Conservation (phyloP, 768 basidiomycete species). For the Polyporus arcularius region DNA sequence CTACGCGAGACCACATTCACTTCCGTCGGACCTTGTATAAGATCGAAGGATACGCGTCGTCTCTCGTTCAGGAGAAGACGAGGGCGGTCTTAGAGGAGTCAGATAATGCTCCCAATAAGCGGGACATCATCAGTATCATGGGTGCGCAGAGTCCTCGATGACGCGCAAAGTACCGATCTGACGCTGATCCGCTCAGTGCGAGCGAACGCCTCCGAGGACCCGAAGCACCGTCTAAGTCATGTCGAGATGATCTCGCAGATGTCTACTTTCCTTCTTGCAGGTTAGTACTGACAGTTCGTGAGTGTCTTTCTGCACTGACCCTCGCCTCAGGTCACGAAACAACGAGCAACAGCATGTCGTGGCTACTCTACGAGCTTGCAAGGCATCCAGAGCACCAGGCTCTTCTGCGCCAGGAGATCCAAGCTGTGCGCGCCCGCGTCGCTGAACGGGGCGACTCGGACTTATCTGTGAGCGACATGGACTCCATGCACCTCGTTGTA, state of each 20-base stretch:
- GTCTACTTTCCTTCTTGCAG: not conserved
- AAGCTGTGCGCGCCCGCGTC: slow-evolving; percentile 12
- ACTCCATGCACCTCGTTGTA: slow-evolving; percentile 2
- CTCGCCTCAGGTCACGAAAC: not conserved
- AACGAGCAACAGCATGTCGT: not conserved
- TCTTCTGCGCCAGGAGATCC: slow-evolving; percentile 17
- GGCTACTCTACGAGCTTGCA: slow-evolving; percentile 8
- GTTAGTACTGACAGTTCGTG: not conserved
- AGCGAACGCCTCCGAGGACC: slow-evolving; percentile 13
- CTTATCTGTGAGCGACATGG: slow-evolving; percentile 19
- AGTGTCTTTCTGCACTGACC: not conserved
- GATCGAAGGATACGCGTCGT: slow-evolving; percentile 2
- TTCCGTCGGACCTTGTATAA: slow-evolving; percentile 1
- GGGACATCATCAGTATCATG: slow-evolving; percentile 16
- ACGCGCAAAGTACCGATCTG: not conserved
- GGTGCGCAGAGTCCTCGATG: not conserved
- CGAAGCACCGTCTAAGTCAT: not conserved
- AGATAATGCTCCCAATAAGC: slow-evolving; percentile 10
- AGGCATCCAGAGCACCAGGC: slow-evolving; percentile 9
- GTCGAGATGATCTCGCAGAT: slow-evolving; percentile 11
- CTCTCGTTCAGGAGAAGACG: slow-evolving; percentile 1
- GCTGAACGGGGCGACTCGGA: slow-evolving; percentile 12
- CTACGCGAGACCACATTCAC: not conserved
- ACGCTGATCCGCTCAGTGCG: not conserved
- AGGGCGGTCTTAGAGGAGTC: not conserved